phyloP scores from a whole-genome alignment of 495 filamentous ascomycete genomes.

The Xylaria castorea region DNA sequence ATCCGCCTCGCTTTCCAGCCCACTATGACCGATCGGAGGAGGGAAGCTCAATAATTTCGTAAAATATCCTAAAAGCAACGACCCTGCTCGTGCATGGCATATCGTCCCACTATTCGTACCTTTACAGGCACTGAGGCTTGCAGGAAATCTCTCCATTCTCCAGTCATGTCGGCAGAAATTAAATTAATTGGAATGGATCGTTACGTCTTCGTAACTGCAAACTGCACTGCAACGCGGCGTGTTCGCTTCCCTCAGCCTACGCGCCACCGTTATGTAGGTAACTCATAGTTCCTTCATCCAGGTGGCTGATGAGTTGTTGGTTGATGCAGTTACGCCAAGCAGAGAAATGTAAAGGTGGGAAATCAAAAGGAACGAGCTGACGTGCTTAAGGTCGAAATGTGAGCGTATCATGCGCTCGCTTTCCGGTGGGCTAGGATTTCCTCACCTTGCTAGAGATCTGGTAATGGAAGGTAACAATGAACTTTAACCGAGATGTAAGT shows the following conservation, averaged over 20 bases:
- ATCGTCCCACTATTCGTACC: conserved; percentile 18
- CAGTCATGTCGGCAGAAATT: conserved; percentile 26
- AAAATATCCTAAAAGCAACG: conserved; percentile 45
- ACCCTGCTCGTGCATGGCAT: conserved; percentile 36
- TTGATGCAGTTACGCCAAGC: conserved; percentile 13
- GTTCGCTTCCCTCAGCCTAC: conserved; percentile 14
- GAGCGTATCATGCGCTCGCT: conserved; percentile 13
- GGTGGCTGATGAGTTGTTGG: conserved; percentile 11
- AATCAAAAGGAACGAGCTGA: conserved; percentile 28
- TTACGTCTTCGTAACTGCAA: conserved; percentile 35
- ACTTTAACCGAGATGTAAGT: conserved; percentile 23
- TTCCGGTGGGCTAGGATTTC: conserved; percentile 13
- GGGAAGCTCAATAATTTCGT: conserved; percentile 32
- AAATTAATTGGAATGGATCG: conserved; percentile 42
- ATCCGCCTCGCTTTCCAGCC: conserved; percentile 26
- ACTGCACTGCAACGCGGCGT: conserved; percentile 29
- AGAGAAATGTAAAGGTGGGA: neutral
- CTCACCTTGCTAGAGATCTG: neutral
- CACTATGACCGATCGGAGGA: conserved; percentile 10
- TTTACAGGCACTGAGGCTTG: conserved; percentile 13
- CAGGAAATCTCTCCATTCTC: conserved; percentile 3
- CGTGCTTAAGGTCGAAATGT: conserved; percentile 23
- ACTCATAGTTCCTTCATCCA: neutral
- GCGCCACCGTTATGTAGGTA: conserved; percentile 14
- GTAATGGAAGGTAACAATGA: conserved; percentile 13